Conservation (phyloP, 805 yeast genomes). For the Ascoidea rubescens region DNA sequence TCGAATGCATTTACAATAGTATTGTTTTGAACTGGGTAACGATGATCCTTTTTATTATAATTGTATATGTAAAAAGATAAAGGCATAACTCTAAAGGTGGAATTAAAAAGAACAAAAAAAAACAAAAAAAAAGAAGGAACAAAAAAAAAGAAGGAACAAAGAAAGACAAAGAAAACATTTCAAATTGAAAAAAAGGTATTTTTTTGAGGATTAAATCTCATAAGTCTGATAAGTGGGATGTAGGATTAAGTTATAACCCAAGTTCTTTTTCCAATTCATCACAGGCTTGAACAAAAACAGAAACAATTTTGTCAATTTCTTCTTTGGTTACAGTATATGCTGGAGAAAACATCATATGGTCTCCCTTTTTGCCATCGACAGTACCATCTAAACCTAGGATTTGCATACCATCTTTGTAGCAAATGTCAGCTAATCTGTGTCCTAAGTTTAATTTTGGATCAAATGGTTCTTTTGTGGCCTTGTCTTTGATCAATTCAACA, state of each 20-base stretch:
- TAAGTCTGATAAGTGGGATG: no score
- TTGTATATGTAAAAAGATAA: no score
- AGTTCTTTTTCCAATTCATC: conserved; percentile 21
- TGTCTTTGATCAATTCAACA: conserved; percentile 41
- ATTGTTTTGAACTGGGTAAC: no score
- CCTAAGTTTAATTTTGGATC: conserved; percentile 23
- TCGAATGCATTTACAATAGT: no score
- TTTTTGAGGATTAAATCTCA: no score
- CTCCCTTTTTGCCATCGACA: conserved; percentile 25
- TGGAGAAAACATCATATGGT: conserved; percentile 34
- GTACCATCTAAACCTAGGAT: conserved; percentile 35
- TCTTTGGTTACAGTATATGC: conserved; percentile 27
- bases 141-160: no score
- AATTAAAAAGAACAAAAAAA: no score
- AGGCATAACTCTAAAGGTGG: no score
- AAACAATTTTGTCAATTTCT: conserved; percentile 27
- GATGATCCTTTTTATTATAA: no score
- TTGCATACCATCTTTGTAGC: conserved; percentile 31
- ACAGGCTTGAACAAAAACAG: conserved; percentile 25
- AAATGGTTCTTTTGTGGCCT: conserved; percentile 34
- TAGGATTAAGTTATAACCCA: conserved; percentile 3
- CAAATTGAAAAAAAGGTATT: no score
- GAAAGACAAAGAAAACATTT: no score
- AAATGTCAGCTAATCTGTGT: conserved; percentile 18
- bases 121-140: no score